These are phyloP conservation scores for Mycena capillaripes DNA, from an alignment of 768 basidiomycete species.

Conservation along the genomic window DNA sequence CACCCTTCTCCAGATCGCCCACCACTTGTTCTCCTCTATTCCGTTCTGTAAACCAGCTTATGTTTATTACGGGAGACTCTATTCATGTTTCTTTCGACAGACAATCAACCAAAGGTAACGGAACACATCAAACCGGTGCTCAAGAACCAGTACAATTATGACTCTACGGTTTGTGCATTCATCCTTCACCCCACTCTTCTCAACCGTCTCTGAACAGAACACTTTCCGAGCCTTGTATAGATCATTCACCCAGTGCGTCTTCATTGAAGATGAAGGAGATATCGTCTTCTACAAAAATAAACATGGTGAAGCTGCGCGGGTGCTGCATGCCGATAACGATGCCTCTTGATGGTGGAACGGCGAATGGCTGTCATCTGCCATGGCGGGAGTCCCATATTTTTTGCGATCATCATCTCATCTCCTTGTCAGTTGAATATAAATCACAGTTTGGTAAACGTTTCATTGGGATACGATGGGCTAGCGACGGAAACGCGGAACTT, in stretches of 20 bases:
- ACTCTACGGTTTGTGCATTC: constrained; percentile 63
- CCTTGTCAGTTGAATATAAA: no score
- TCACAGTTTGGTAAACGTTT: no score
- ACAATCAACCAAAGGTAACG: constrained; percentile 64
- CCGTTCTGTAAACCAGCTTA: constrained; percentile 67
- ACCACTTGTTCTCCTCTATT: constrained; percentile 69
- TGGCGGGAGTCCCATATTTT: no score
- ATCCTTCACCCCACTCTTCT: neutral
- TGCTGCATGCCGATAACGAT: neutral
- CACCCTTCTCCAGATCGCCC: constrained; percentile 59
- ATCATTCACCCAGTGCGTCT: constrained; percentile 70
- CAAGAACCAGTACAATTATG: constrained; percentile 70
- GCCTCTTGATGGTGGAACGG: neutral
- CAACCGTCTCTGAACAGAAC: neutral
- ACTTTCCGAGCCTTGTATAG: constrained; percentile 63
- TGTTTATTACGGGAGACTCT: constrained; percentile 7
- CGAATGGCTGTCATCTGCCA: neutral
- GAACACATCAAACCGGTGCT: constrained; percentile 62
- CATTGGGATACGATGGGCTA: no score
- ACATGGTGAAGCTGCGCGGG: constrained; percentile 52
- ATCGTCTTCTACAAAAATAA: constrained; percentile 69
- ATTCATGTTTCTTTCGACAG: constrained; percentile 42
- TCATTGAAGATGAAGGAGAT: constrained; percentile 68
- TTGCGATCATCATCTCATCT: no score
- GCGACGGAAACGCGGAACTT: no score